A percentile compares a stretch with the other conserved stretches of the same genome.
phyloP scores from a whole-genome alignment of 2,329 filamentous ascomycete species.

The Simplicillium sp. region DNA sequence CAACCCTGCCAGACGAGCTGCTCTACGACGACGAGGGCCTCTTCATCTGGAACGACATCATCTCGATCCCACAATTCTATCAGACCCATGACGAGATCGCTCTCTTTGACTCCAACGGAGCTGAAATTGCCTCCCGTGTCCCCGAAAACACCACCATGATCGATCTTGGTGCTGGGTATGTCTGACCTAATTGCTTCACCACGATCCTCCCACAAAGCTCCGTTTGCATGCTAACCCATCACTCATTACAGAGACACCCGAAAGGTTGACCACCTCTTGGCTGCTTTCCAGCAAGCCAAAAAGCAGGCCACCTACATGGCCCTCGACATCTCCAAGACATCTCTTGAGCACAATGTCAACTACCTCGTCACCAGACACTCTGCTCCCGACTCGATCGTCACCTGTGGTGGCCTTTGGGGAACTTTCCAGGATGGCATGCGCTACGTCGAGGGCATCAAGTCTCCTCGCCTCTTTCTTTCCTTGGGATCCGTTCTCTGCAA shows the following conservation, averaged over 20 bases:
- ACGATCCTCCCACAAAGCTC: neutral
- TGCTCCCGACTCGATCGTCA: conserved; percentile 15
- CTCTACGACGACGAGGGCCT: conserved; percentile 28
- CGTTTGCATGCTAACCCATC: conserved; percentile 11
- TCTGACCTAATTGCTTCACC: conserved; percentile 6
- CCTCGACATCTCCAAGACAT: conserved; percentile 28
- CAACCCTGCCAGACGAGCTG: conserved; percentile 27
- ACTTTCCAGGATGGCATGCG: conserved; percentile 25
- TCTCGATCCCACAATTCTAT: conserved; percentile 28
- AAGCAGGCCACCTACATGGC: conserved; percentile 24
- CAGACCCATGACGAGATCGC: conserved; percentile 30
- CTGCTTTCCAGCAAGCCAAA: conserved; percentile 20
- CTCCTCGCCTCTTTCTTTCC: conserved; percentile 27
- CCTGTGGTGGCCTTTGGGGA: conserved; percentile 28
- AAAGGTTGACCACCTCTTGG: conserved; percentile 28
- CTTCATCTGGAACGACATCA: conserved; percentile 30
- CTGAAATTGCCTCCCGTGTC: conserved; percentile 21
- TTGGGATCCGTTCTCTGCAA: conserved; percentile 32
- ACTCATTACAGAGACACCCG: conserved; percentile 23
- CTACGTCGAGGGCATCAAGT: conserved; percentile 18
- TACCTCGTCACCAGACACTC: conserved; percentile 20
- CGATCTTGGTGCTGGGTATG: conserved; percentile 32
- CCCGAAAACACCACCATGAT: conserved; percentile 22
- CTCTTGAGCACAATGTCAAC: conserved; percentile 22
- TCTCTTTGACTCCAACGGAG: conserved; percentile 23